Evolutionary conservation across 2,329 filamentous ascomycete species (phyloP).

Genomic region (Hypoxylon sp.): DNA sequence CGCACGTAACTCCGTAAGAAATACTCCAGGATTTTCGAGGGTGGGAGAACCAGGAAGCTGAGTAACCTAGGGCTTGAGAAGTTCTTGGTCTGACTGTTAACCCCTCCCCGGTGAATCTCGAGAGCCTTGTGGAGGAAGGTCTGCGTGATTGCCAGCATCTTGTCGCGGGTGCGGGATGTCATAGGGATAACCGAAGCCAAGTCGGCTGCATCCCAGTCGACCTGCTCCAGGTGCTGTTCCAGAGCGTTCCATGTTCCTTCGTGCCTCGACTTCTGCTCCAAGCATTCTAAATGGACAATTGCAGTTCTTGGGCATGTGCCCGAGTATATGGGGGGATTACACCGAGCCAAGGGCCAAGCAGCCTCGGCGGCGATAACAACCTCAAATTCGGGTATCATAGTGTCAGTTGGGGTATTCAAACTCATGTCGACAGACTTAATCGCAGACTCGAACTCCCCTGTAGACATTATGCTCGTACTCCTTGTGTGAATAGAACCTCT

Average conservation of each 20-base stretch:
- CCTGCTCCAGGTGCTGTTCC: conserved; percentile 59
- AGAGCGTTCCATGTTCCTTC: conserved; percentile 64
- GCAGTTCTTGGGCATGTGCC: conserved; percentile 65
- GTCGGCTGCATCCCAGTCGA: conserved; percentile 57
- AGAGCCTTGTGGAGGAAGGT: conserved; percentile 79
- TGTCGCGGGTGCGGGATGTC: conserved; percentile 71
- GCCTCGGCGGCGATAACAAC: conserved; percentile 64
- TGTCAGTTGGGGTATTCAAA: conserved; percentile 49
- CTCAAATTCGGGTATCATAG: conserved; percentile 62
- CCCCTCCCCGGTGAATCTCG: conserved; percentile 73
- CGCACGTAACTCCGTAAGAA: conserved; percentile 77
- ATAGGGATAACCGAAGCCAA: conserved; percentile 63
- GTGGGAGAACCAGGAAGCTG: conserved; percentile 76
- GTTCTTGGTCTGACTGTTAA: conserved; percentile 58
- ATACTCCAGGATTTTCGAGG: conserved; percentile 75
- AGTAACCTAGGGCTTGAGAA: conserved; percentile 66
- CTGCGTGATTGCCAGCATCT: conserved; percentile 79
- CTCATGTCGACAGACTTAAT: conserved; percentile 55
- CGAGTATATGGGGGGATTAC: conserved; percentile 63
- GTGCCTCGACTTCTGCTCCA: conserved; percentile 66
- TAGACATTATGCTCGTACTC: conserved; percentile 64
- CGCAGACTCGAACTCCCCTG: conserved; percentile 56
- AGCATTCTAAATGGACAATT: conserved; percentile 66
- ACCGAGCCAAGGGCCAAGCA: conserved; percentile 67
- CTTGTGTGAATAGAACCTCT: conserved; percentile 63